A percentile compares a stretch with the other conserved stretches of the same genome.
Conservation (phyloP, 73 alveolate genomes). For the Symbiodinium pilosum region DNA sequence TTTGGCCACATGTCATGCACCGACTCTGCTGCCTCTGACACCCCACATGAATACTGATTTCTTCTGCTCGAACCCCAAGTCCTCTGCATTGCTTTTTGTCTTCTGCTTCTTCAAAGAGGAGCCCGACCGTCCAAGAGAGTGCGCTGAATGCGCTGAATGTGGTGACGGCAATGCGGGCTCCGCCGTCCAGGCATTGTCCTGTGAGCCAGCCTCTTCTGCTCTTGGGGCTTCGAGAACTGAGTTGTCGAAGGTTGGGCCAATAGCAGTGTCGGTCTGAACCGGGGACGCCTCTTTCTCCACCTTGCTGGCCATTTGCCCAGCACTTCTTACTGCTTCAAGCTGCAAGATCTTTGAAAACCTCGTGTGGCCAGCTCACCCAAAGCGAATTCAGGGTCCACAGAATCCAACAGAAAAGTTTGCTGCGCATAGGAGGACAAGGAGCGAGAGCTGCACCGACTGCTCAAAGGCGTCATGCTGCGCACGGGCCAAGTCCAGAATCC, state of each 20-base stretch:
- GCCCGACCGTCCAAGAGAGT: neutral
- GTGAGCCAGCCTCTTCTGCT: neutral
- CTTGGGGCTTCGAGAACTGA: neutral
- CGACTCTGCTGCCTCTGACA: too few species aligned
- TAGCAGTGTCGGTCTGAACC: neutral
- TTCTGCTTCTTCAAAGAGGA: neutral
- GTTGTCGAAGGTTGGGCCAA: neutral
- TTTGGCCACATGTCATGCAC: too few species aligned
- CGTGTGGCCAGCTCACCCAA: neutral
- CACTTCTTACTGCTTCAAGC: neutral
- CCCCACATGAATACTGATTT: too few species aligned
- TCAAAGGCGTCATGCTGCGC: slow-evolving; percentile 13
- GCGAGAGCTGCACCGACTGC: neutral
- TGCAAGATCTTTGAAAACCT: neutral
- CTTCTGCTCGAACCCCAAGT: too few species aligned
- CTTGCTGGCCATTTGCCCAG: neutral
- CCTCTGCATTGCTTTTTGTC: neutral
- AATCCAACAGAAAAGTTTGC: neutral
- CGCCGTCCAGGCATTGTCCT: neutral
- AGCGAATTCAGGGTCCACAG: neutral
- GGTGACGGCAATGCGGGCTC: neutral
- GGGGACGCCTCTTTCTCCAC: neutral
- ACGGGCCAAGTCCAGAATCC: neutral
- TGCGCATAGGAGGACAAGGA: neutral
- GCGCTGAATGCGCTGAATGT: neutral